These are phyloP conservation scores for Remersonia thermophila DNA, from an alignment of 2,329 filamentous ascomycete species.

Conservation along the genomic window DNA sequence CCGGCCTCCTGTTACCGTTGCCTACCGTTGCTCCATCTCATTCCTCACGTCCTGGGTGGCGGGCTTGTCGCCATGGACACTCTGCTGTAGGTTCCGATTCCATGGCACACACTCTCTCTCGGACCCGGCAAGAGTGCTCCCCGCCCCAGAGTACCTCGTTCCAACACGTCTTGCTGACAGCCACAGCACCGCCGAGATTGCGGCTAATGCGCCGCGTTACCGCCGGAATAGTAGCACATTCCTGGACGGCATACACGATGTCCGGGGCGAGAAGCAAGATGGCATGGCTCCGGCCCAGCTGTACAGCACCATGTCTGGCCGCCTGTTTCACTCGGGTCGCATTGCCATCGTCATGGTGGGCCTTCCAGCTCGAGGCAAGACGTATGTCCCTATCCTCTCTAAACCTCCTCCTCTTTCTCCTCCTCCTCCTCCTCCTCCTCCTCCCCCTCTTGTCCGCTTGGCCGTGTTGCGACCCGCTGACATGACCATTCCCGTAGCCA, in stretches of 20 bases:
- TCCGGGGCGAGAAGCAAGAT: constrained; percentile 53
- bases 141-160: too few species aligned
- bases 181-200: constrained; percentile 73
- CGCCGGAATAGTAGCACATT: constrained; percentile 90
- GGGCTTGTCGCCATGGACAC: constrained; percentile 40
- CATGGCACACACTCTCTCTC: not conserved
- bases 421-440: too few species aligned
- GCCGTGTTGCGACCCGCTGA: too few species aligned
- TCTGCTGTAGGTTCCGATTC: constrained; percentile 38
- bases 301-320: constrained; percentile 95
- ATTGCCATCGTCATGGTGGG: constrained; percentile 98
- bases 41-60: too few species aligned
- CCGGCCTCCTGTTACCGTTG: too few species aligned
- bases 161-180: not conserved
- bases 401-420: too few species aligned
- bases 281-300: constrained; percentile 89
- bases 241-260: constrained; percentile 93
- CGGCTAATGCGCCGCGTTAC: constrained; percentile 80
- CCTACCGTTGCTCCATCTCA: too few species aligned
- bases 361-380: constrained; percentile 88
- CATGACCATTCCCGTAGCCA: too few species aligned
- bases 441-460: too few species aligned
- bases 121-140: too few species aligned
- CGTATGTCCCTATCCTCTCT: too few species aligned
- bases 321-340: constrained; percentile 90